A percentile compares a stretch with the other conserved stretches of the same genome.
These are phyloP conservation scores for Sporothrix brunneoviolacea DNA, from an alignment of 2,329 filamentous ascomycete genomes.

Conservation along the genomic window DNA sequence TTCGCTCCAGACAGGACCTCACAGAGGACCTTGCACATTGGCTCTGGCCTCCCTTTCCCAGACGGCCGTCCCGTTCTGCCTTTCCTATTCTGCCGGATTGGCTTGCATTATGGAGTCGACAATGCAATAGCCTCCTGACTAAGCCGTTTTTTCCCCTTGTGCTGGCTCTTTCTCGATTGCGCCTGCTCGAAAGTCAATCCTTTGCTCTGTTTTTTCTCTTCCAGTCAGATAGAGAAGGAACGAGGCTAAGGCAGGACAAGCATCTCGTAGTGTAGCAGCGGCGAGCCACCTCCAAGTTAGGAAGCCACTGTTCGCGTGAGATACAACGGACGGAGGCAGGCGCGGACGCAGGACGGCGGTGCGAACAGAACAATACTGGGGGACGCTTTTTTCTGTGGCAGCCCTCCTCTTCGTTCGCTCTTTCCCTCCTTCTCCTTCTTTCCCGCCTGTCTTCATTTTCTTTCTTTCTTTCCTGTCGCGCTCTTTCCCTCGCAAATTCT, in stretches of 20 bases:
- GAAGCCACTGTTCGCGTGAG: neutral
- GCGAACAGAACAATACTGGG: slow-evolving; percentile 8
- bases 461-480: neutral
- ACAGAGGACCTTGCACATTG: too few relatives aligned
- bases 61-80: neutral
- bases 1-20: too few relatives aligned
- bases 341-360: slow-evolving; percentile 7
- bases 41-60: neutral
- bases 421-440: slow-evolving; percentile 1
- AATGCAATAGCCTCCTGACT: neutral
- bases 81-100: neutral
- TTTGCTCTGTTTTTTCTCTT: neutral
- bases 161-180: neutral
- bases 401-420: slow-evolving; percentile 4
- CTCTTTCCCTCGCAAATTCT: neutral
- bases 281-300: too few relatives aligned
- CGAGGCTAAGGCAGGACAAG: too few relatives aligned
- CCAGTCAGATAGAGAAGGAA: neutral
- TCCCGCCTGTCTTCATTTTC: neutral
- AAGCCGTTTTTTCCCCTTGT: neutral
- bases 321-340: slow-evolving; percentile 8
- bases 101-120: too few relatives aligned
- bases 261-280: too few relatives aligned
- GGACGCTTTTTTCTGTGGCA: neutral
- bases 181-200: neutral